Evolutionary conservation across 441 rosid genomes (phyloP), one percentile per base, ranked within the genome.

Genomic region (Dalechampia spathulata): DNA sequence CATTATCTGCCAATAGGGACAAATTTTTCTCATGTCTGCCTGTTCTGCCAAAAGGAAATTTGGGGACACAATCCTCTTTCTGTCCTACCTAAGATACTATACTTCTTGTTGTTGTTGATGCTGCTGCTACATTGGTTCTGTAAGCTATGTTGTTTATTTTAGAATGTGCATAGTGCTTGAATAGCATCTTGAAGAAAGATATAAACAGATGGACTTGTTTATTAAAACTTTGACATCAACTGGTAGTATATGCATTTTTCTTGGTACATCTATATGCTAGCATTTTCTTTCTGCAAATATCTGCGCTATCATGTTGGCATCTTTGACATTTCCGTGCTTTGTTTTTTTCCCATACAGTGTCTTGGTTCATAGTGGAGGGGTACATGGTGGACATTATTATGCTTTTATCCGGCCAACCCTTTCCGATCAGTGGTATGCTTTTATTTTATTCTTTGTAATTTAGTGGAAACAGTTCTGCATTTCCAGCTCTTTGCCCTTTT

Each of bases 381-480:
- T 88, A 58, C 91, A 88, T 65, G 94, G 94, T 63, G 96, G 96
- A 55, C 96, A 88, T 50, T 88, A 88, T 68, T 88, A 89, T 79
- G 97, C 97, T 55, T 89, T 80, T 61, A 89, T 89, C 49, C 74
- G 97, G 68, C 97, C 97, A 23, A 86, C 90, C 10, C 90, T 89
- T 32, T 75, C 95, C 68, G 92, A 89, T 62, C 92, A 82, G 64
- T 89, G 97, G 95, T 89, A 72, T 51, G 74, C 39, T 37, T 45
- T 39, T 66, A 46, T 42, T 27, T 30, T 30, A 30, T 30, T 58
- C 23, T 60, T 13, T 34, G 49, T 39, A 49, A 39, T 7, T 47
- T 10, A 36, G 4, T 46, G 22, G 25, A 17, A 48, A 36, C 6
- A 32, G 11, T 32, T 46, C 38, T 46, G 23, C 15, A 23, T 9